Evolutionary conservation across 176 grass and related monocot species (phyloP).

Genomic region (Thalia dealbata): DNA sequence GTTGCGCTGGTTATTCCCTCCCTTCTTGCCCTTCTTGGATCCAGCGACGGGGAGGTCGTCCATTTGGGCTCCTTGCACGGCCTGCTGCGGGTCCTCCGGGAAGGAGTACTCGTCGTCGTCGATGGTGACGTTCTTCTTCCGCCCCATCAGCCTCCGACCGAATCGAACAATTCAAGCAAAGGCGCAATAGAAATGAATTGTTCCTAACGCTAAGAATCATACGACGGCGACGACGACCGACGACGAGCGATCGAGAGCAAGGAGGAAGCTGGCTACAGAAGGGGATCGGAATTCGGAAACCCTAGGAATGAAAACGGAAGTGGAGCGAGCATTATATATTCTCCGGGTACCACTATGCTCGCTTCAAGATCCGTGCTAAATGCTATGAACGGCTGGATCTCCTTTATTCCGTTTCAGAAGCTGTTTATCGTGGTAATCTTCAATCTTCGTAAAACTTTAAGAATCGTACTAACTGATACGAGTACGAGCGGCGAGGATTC

Average conservation of each 20-base stretch:
- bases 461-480: too few species aligned
- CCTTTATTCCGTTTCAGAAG: too few species aligned
- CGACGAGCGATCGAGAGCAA: background rate
- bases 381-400: too few species aligned
- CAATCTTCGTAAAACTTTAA: too few species aligned
- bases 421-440: too few species aligned
- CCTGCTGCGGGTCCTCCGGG: slow-evolving; percentile 29
- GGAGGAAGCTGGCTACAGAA: background rate
- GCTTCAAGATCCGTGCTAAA: too few species aligned
- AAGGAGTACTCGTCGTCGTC: slow-evolving; percentile 89
- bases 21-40: slow-evolving; percentile 72
- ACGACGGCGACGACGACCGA: background rate
- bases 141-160: slow-evolving; percentile 42
- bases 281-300: background rate
- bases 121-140: slow-evolving; percentile 87
- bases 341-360: too few species aligned
- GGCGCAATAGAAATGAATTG: background rate
- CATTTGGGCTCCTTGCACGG: slow-evolving; percentile 17
- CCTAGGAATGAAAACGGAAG: background rate
- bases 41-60: slow-evolving; percentile 39
- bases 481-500: too few species aligned
- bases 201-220: background rate
- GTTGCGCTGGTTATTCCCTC: slow-evolving; percentile 31
- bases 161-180: background rate
- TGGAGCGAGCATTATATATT: background rate